Evolutionary conservation across 163 green algal genomes (phyloP).

Genomic region (Trebouxiophyceae sp.): DNA sequence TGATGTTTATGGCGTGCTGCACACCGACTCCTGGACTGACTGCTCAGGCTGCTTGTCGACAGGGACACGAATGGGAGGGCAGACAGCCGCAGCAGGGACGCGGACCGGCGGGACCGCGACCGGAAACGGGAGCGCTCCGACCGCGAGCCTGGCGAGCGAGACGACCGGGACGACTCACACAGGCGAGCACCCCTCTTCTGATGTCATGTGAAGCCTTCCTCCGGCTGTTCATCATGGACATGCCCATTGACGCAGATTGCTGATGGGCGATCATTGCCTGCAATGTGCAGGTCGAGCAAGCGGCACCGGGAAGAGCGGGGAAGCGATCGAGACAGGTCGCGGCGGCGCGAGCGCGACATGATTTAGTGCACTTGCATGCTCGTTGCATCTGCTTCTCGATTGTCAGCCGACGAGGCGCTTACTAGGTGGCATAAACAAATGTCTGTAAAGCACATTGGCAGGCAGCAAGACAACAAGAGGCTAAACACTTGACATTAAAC

Average conservation of each 20-base stretch:
- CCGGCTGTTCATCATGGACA: too few relatives aligned
- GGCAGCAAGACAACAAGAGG: too few relatives aligned
- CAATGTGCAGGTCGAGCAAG: conserved; percentile 8
- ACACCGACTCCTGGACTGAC: too few relatives aligned
- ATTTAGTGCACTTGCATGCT: neutral
- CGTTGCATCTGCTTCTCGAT: neutral
- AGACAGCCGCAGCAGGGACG: conserved; percentile 2
- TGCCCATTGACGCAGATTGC: too few relatives aligned
- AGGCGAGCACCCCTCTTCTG: neutral
- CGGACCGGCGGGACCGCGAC: conserved; percentile 1
- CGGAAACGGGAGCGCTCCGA: neutral
- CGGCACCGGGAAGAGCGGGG: conserved; percentile 13
- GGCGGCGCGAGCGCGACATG: conserved; percentile 15
- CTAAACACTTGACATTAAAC: too few relatives aligned
- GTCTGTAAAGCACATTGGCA: too few relatives aligned
- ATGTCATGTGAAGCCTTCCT: neutral
- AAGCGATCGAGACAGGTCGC: neutral
- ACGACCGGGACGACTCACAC: neutral
- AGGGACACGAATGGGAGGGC: neutral
- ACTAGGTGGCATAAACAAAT: too few relatives aligned
- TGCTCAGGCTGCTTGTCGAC: too few relatives aligned
- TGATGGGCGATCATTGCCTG: too few relatives aligned
- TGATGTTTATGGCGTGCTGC: too few relatives aligned
- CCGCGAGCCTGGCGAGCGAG: conserved; percentile 1
- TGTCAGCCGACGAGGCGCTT: too few relatives aligned